phyloP scores from a whole-genome alignment of 1,284 basidiomycete species.

The Pyrrhoderma lamaoense region DNA sequence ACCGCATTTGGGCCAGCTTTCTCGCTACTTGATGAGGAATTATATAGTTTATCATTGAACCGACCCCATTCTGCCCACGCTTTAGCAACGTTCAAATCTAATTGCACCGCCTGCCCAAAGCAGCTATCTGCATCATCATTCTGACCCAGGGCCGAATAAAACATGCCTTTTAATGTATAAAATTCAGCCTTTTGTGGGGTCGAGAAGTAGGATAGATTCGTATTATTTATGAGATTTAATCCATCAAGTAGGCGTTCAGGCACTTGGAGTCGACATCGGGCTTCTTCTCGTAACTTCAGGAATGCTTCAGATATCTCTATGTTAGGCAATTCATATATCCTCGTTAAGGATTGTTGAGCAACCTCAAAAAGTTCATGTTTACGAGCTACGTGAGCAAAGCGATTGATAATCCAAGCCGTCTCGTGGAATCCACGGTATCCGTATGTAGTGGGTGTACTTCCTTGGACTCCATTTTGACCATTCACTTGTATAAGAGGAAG shows the following conservation, averaged over 20 bases:
- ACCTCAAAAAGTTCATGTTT: slow-evolving; percentile 97
- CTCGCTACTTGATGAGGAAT: slow-evolving; percentile 71
- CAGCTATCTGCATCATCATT: slow-evolving; percentile 90
- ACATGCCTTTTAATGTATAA: slow-evolving; percentile 99
- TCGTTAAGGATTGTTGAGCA: slow-evolving; percentile 91
- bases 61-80: slow-evolving; percentile 99
- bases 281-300: slow-evolving; percentile 97
- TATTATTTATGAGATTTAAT: slow-evolving; percentile 98
- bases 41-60: slow-evolving; percentile 91
- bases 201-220: slow-evolving; percentile 98
- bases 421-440: slow-evolving; percentile 99
- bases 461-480: slow-evolving; percentile 39
- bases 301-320: slow-evolving; percentile 99
- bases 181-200: slow-evolving; percentile 95
- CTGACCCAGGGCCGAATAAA: slow-evolving; percentile 83
- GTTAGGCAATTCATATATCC: slow-evolving; percentile 98
- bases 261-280: slow-evolving; percentile 97
- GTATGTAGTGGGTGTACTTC: slow-evolving; percentile 71
- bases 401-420: slow-evolving; percentile 99
- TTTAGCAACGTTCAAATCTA: slow-evolving; percentile 93
- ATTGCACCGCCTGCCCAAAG: slow-evolving; percentile 92
- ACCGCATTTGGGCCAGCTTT: slow-evolving; percentile 85
- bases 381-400: slow-evolving; percentile 98
- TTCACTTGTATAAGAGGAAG: slow-evolving; percentile 76
- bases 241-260: slow-evolving; percentile 91